These are phyloP conservation scores for Arthrobotrys musiformis DNA, from an alignment of 2,329 filamentous ascomycete species.

Conservation along the genomic window DNA sequence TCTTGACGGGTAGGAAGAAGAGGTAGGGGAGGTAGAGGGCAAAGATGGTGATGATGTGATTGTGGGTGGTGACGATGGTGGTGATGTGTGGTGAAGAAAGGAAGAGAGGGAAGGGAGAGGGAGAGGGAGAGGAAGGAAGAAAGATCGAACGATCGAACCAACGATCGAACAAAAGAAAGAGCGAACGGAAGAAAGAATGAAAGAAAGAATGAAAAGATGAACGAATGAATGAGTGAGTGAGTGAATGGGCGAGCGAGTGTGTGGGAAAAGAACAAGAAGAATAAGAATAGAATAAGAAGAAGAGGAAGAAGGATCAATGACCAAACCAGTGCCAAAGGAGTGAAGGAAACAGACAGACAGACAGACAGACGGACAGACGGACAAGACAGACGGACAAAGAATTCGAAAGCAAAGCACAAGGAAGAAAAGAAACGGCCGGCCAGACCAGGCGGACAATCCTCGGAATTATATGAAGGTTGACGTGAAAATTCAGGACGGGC, in stretches of 20 bases:
- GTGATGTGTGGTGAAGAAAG: neutral
- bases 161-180: too few species aligned
- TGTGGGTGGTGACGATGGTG: too few species aligned
- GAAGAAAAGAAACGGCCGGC: conserved; percentile 25
- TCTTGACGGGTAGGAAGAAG: neutral
- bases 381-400: too few species aligned
- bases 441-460: conserved; percentile 54
- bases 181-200: neutral
- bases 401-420: conserved; percentile 9
- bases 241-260: neutral
- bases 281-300: conserved; percentile 24
- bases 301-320: conserved; percentile 24
- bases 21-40: neutral
- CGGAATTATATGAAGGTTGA: conserved; percentile 55
- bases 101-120: too few species aligned
- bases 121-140: neutral
- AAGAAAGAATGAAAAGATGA: neutral
- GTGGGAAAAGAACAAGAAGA: neutral
- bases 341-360: conserved; percentile 1
- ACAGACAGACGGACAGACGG: neutral
- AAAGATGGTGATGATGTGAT: neutral
- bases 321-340: conserved; percentile 36
- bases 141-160: too few species aligned
- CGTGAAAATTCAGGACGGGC: conserved; percentile 49
- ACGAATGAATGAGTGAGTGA: neutral